These are phyloP conservation scores for Radiomyces spectabilis DNA, from an alignment of 192 early-diverging fungal genomes.

Conservation along the genomic window DNA sequence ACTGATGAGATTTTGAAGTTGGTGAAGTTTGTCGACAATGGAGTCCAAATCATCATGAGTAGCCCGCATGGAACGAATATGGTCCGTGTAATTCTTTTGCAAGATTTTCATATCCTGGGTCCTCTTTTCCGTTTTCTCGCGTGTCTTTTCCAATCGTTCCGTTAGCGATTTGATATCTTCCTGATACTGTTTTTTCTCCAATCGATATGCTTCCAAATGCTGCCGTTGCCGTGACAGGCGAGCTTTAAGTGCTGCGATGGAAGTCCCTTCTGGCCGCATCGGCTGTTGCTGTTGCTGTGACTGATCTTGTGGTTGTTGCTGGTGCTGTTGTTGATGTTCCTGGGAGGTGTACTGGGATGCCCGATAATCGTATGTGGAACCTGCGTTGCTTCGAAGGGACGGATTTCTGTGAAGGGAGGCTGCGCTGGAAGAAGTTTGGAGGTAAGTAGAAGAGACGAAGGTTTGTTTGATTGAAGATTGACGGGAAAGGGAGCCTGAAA, in stretches of 20 bases:
- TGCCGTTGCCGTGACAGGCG: background rate
- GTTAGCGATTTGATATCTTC: no score
- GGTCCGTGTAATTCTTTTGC: slow-evolving; percentile 16
- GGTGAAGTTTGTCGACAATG: slow-evolving; percentile 25
- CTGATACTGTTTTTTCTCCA: no score
- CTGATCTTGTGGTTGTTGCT: background rate
- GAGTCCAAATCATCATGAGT: slow-evolving; percentile 36
- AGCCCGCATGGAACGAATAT: slow-evolving; percentile 32
- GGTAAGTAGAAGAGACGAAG: no score
- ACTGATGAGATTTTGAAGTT: slow-evolving; percentile 28
- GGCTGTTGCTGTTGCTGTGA: background rate
- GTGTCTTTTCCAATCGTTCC: background rate
- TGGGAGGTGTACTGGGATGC: background rate
- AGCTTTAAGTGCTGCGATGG: no score
- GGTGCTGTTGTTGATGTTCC: background rate
- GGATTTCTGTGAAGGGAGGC: no score
- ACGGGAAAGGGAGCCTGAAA: no score
- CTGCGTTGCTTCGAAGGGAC: no score
- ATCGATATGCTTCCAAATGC: no score
- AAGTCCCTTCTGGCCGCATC: background rate
- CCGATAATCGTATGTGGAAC: no score
- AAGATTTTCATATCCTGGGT: slow-evolving; percentile 12
- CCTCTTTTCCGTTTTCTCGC: background rate
- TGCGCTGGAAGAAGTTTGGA: no score
- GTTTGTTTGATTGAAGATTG: no score